Percentiles rank a stretch among this genome's conserved stretches.
phyloP scores from a whole-genome alignment of 2,329 filamentous ascomycete genomes.

The Colletotrichum somersetense region DNA sequence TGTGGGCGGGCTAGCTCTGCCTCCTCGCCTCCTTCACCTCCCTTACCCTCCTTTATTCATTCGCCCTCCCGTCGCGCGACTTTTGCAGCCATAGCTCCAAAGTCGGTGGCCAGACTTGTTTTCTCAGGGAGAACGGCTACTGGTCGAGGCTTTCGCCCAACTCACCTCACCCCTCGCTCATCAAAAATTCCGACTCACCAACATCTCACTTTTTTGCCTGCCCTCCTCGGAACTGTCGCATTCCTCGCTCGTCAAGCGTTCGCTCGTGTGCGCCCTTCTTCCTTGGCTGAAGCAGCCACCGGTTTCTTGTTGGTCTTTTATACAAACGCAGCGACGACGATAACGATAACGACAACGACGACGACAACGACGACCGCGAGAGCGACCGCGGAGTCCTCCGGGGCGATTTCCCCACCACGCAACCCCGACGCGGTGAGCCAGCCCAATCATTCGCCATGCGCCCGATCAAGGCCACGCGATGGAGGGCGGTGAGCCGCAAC shows the following conservation, averaged over 20 bases:
- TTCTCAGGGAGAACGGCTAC: conserved; percentile 25
- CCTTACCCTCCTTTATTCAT: neutral
- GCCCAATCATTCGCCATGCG: conserved; percentile 41
- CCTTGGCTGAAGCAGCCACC: neutral
- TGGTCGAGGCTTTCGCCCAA: conserved; percentile 7
- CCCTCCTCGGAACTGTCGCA: conserved; percentile 1
- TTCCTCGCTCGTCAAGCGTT: conserved; percentile 10
- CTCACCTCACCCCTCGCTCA: conserved; percentile 9
- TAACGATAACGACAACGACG: neutral
- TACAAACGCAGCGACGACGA: neutral
- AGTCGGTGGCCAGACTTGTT: conserved; percentile 22
- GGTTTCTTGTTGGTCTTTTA: neutral
- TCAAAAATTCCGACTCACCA: conserved; percentile 36
- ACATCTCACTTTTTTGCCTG: conserved; percentile 19
- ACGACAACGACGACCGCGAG: conserved; percentile 1
- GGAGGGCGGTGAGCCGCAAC: conserved; percentile 41
- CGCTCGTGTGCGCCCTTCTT: neutral
- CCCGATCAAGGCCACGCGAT: conserved; percentile 36
- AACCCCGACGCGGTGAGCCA: conserved; percentile 39
- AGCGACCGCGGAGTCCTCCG: neutral
- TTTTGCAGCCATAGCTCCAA: conserved; percentile 10
- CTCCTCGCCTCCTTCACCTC: neutral
- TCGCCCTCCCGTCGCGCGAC: neutral
- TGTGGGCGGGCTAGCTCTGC: neutral
- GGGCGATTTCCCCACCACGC: conserved; percentile 26